These are phyloP conservation scores for Capniomyces stellatus DNA, from an alignment of 371 early-diverging fungal species.

Conservation along the genomic window DNA sequence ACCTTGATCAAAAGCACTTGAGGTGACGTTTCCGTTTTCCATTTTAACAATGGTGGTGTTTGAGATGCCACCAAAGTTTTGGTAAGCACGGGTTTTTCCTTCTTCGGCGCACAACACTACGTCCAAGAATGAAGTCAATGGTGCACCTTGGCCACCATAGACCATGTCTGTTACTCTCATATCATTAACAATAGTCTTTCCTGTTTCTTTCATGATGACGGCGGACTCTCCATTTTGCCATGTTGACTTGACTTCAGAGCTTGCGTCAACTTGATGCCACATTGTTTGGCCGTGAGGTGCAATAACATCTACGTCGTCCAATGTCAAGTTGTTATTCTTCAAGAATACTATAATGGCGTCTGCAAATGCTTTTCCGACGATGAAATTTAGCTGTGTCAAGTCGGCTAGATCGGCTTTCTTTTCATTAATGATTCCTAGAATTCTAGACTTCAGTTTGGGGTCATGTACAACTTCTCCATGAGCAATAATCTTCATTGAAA, in stretches of 20 bases:
- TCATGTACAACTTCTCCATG: too few relatives aligned
- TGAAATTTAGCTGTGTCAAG: too few relatives aligned
- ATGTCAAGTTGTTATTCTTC: too few relatives aligned
- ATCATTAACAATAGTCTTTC: background rate
- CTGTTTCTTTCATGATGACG: background rate
- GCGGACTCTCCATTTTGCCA: background rate
- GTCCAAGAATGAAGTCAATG: slow-evolving; percentile 1
- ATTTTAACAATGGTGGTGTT: background rate
- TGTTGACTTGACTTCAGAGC: background rate
- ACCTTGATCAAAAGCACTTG: slow-evolving; percentile 1
- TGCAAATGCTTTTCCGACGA: too few relatives aligned
- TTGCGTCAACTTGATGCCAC: background rate
- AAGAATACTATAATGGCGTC: too few relatives aligned
- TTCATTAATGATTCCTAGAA: too few relatives aligned
- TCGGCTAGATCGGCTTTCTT: too few relatives aligned
- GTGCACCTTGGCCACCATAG: background rate
- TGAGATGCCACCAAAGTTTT: background rate
- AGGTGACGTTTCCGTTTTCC: background rate
- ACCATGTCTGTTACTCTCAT: slow-evolving; percentile 2
- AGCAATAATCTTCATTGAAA: too few relatives aligned
- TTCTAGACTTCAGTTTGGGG: too few relatives aligned
- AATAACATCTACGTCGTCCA: too few relatives aligned
- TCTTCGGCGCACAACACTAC: background rate
- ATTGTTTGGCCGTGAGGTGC: too few relatives aligned
- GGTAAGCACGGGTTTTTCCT: background rate